Evolutionary conservation across 2,329 filamentous ascomycete genomes (phyloP), one percentile per base, ranked within the genome.

Genomic region (Stemphylium vesicarium): DNA sequence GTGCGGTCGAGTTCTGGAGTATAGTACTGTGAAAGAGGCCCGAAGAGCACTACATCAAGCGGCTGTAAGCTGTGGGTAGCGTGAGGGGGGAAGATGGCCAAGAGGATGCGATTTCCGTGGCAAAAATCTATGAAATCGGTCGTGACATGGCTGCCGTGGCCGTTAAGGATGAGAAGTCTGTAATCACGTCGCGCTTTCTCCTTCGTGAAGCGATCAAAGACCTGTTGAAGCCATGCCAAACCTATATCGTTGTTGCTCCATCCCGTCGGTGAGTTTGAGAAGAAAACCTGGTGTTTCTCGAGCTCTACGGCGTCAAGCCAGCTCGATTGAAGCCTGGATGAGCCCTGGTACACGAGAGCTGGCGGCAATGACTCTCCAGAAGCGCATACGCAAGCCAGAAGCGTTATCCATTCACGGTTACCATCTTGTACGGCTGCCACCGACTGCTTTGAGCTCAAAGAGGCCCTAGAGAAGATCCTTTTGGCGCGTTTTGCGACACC

Each of bases 371-470:
- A 31, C 0, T 45, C 49, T 7, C 57, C 35, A 53, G 60, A 50
- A 26, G 54, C 62, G 33, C 52, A 59, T 39, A 62, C 45, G 40
- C 32, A 55, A 11, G 60, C 46, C 29, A 63, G 8, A 45, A 16
- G 15, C 20, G 20, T 20, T 20, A 20, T 20, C 20, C 4, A 3
- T 20, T 20, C 4, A 20, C 20, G 20, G 20, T 47, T 42, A 2
- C 49, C 50, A 47, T 59, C 49, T 37, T 51, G 41, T 6, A 56
- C 13, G 10, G 51, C 8, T 42, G 20, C 1, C 16, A 15, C 42
- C 20, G 36, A 3, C 32, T 47, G 8, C 18, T 39, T 26, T 13
- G 40, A 12, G 7, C 39, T 31, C 8, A 12, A 56, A 32, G 24
- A 2, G 18, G 13, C 8, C 37, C 32, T 42, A 20, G 32, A 16